Conservation (phyloP, 768 basidiomycete genomes). For the Mycena kentingensis region DNA sequence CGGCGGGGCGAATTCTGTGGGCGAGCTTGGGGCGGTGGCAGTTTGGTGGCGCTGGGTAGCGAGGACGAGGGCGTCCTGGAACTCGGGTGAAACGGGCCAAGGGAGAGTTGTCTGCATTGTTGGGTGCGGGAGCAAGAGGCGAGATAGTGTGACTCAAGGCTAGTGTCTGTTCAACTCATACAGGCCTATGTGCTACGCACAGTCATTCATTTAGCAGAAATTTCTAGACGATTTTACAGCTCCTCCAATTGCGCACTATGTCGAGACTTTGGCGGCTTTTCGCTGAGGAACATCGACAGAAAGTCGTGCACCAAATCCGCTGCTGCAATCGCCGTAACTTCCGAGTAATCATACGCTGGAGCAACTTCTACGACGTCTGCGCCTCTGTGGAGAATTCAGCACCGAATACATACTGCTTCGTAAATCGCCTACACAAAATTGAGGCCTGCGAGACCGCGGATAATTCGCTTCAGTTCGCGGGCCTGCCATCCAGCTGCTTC, state of each 20-base stretch:
- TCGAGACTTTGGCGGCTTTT: too few relatives aligned
- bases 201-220: background rate
- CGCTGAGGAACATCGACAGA: too few relatives aligned
- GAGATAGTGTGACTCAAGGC: constrained; percentile 8
- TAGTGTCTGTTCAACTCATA: background rate
- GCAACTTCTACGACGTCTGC: constrained; percentile 63
- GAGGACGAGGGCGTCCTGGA: constrained; percentile 20
- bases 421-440: constrained; percentile 73
- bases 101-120: constrained; percentile 18
- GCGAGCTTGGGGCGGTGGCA: constrained; percentile 2
- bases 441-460: constrained; percentile 76
- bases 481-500: constrained; percentile 86
- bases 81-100: constrained; percentile 22
- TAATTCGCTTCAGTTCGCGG: constrained; percentile 77
- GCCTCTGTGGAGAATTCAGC: constrained; percentile 43
- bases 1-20: too few relatives aligned
- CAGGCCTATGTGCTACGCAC: background rate
- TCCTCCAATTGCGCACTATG: too few relatives aligned
- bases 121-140: background rate
- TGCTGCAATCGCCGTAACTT: constrained; percentile 42
- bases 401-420: background rate
- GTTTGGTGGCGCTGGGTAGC: constrained; percentile 19
- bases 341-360: constrained; percentile 54
- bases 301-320: too few relatives aligned
- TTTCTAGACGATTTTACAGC: too few relatives aligned